Conservation (phyloP, 495 filamentous ascomycete species). For the Parachaetomium inaequale region DNA sequence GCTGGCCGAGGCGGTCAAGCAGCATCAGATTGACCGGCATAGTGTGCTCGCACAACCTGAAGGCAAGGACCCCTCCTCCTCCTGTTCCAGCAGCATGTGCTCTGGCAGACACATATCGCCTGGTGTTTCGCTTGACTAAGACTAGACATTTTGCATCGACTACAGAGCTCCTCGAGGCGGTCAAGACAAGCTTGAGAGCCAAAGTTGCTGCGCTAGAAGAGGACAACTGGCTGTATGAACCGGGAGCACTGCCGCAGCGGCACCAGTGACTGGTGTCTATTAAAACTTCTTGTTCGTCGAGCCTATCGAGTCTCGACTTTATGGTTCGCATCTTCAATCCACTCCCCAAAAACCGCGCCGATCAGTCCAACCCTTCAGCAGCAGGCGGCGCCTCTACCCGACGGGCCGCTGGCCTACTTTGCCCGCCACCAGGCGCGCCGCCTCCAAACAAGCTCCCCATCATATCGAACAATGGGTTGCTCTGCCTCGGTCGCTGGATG, state of each 20-base stretch:
- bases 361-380: conserved; percentile 52
- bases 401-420: conserved; percentile 41
- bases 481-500: conserved; percentile 83
- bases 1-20: conserved; percentile 52
- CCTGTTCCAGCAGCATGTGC: background rate
- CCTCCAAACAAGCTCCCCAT: conserved; percentile 91
- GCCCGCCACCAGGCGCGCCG: conserved; percentile 41
- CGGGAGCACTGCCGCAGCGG: conserved; percentile 52
- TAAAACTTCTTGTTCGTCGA: background rate
- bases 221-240: conserved; percentile 90
- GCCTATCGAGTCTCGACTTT: background rate
- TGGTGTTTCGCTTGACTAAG: conserved; percentile 2
- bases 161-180: conserved; percentile 66
- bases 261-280: background rate
- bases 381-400: conserved; percentile 48
- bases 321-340: background rate
- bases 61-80: conserved; percentile 43
- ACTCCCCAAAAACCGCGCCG: background rate
- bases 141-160: conserved; percentile 9
- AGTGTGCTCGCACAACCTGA: conserved; percentile 62
- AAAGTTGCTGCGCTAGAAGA: conserved; percentile 72
- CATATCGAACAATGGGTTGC: conserved; percentile 93
- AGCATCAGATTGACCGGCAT: conserved; percentile 59
- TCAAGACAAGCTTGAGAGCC: conserved; percentile 65
- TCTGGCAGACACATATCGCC: conserved; percentile 5